Conservation (phyloP, 257 asterid genomes). For the Ajuga chamaepitys region DNA sequence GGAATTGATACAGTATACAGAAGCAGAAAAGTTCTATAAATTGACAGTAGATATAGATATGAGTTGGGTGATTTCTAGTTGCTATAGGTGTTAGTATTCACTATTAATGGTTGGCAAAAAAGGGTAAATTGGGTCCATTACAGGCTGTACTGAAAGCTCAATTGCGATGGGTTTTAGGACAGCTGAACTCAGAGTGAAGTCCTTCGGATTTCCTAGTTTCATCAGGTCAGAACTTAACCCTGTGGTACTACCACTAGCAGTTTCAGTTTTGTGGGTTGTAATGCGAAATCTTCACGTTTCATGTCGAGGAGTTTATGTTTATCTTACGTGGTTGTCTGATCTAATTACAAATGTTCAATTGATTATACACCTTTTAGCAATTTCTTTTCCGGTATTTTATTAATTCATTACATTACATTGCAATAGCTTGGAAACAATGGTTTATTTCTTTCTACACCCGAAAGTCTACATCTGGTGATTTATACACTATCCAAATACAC, state of each 20-base stretch:
- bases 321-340: not conserved
- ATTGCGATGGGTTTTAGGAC: not conserved
- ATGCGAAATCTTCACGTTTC: not conserved
- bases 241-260: not conserved
- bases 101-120: no score
- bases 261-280: not conserved
- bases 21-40: not conserved
- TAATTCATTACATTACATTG: not conserved
- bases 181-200: not conserved
- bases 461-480: not conserved
- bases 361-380: not conserved
- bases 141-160: not conserved
- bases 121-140: no score
- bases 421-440: not conserved
- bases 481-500: no score
- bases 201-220: not conserved
- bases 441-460: not conserved
- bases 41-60: no score
- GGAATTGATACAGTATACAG: not conserved
- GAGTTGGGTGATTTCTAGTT: no score
- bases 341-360: not conserved
- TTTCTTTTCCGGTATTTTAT: not conserved
- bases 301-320: not conserved
- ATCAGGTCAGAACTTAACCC: constrained; percentile 1
- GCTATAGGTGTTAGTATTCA: no score